Evolutionary conservation across 2,329 filamentous ascomycete species (phyloP).

Genomic region (Knufia fluminis): DNA sequence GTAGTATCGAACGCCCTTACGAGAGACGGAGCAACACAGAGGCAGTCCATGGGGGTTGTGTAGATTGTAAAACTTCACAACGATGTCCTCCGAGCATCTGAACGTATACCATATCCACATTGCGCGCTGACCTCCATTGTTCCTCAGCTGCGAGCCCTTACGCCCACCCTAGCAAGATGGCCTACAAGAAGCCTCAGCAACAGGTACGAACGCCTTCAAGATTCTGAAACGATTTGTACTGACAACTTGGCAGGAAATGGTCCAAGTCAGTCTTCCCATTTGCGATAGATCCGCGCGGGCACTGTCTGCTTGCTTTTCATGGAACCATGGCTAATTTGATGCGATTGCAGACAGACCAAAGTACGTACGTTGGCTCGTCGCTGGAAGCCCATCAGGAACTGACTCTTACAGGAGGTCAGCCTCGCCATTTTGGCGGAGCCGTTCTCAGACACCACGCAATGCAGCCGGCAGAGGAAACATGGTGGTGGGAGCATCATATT

Average conservation of each 20-base stretch:
- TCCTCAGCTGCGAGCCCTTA: not conserved
- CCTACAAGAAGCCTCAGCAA: conserved; percentile 59
- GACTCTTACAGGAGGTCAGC: conserved; percentile 52
- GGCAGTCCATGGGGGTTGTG: no score
- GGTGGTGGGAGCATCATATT: conserved; percentile 90
- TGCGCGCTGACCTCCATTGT: not conserved
- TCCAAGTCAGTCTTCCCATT: conserved; percentile 84
- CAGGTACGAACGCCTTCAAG: conserved; percentile 48
- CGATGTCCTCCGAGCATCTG: not conserved
- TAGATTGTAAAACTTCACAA: no score
- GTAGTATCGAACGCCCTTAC: no score
- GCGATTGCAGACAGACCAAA: conserved; percentile 29
- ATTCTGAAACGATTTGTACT: not conserved
- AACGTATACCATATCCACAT: not conserved
- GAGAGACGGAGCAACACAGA: no score
- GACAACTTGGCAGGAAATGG: conserved; percentile 69
- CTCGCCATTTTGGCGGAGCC: conserved; percentile 77
- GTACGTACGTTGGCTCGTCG: conserved; percentile 25
- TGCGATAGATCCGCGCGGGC: conserved; percentile 7
- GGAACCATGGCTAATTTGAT: conserved; percentile 10
- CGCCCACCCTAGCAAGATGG: conserved; percentile 25
- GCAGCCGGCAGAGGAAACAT: conserved; percentile 53
- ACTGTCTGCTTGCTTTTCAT: not conserved
- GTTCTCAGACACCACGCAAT: conserved; percentile 46
- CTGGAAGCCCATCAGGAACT: conserved; percentile 14